phyloP scores from a whole-genome alignment of 768 basidiomycete genomes.

The Mycena amicta region DNA sequence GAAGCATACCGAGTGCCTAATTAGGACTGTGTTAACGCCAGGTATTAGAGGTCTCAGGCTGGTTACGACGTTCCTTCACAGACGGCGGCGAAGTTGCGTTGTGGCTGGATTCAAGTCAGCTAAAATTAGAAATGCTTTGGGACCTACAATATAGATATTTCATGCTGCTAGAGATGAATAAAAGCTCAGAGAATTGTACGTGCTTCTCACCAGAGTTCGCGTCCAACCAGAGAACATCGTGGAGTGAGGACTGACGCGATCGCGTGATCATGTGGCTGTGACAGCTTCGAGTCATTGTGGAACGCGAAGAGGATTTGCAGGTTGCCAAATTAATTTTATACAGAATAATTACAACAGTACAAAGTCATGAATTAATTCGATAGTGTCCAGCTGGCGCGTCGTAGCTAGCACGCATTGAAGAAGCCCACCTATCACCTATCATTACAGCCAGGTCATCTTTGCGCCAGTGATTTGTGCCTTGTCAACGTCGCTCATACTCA shows the following conservation, averaged over 20 bases:
- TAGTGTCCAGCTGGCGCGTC: too few relatives aligned
- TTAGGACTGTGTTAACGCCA: not conserved
- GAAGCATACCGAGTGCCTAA: slow-evolving; percentile 63
- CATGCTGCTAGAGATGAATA: slow-evolving; percentile 38
- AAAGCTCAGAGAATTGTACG: not conserved
- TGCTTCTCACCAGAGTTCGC: slow-evolving; percentile 34
- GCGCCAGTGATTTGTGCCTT: too few relatives aligned
- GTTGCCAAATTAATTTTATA: too few relatives aligned
- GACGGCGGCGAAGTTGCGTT: slow-evolving; percentile 68
- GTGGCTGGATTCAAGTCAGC: slow-evolving; percentile 47
- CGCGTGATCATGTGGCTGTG: too few relatives aligned
- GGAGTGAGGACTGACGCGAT: slow-evolving; percentile 3
- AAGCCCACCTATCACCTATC: too few relatives aligned
- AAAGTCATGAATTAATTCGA: too few relatives aligned
- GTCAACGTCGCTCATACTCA: too few relatives aligned
- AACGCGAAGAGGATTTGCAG: too few relatives aligned
- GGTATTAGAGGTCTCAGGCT: not conserved
- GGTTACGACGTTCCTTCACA: slow-evolving; percentile 22
- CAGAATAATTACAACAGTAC: too few relatives aligned
- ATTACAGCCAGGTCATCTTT: too few relatives aligned
- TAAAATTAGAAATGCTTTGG: slow-evolving; percentile 6
- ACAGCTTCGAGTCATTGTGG: too few relatives aligned
- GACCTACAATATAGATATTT: slow-evolving; percentile 69
- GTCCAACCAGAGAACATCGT: slow-evolving; percentile 21
- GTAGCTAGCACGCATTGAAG: too few relatives aligned